Evolutionary conservation across 2,329 filamentous ascomycete species (phyloP).

Genomic region (Dothideomycetes sp.): DNA sequence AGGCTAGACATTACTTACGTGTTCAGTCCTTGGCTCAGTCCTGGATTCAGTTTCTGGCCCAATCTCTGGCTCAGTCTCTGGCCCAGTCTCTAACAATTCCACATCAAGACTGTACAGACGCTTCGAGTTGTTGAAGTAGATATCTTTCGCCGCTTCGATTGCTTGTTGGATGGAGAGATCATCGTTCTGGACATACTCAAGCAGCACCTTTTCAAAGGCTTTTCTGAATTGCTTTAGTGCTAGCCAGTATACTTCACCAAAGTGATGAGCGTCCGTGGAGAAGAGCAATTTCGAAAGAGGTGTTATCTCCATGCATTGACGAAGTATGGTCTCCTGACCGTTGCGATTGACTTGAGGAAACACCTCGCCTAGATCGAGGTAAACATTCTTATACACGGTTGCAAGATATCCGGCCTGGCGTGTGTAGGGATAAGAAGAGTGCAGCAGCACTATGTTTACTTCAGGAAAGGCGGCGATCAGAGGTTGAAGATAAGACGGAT

Average conservation of each 20-base stretch:
- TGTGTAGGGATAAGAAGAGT: constrained; percentile 74
- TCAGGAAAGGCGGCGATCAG: constrained; percentile 61
- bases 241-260: constrained; percentile 68
- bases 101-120: constrained; percentile 54
- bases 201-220: constrained; percentile 58
- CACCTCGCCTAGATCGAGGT: constrained; percentile 73
- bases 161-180: constrained; percentile 56
- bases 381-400: constrained; percentile 67
- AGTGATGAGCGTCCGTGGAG: constrained; percentile 72
- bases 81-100: constrained; percentile 28
- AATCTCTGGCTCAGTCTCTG: too few species aligned
- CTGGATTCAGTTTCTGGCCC: too few species aligned
- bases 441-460: constrained; percentile 68
- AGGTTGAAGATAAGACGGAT: constrained; percentile 64
- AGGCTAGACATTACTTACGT: too few species aligned
- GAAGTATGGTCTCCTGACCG: constrained; percentile 62
- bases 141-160: constrained; percentile 52
- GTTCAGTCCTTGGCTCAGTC: too few species aligned
- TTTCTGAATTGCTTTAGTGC: constrained; percentile 64
- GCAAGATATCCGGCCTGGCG: constrained; percentile 71
- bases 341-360: constrained; percentile 70
- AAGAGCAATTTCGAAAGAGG: constrained; percentile 68
- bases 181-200: constrained; percentile 55
- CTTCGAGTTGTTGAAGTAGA: constrained; percentile 72
- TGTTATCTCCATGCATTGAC: constrained; percentile 65